These are phyloP conservation scores for Nakaseomyces delphensis DNA, from an alignment of 1,139 yeast species.

Conservation along the genomic window DNA sequence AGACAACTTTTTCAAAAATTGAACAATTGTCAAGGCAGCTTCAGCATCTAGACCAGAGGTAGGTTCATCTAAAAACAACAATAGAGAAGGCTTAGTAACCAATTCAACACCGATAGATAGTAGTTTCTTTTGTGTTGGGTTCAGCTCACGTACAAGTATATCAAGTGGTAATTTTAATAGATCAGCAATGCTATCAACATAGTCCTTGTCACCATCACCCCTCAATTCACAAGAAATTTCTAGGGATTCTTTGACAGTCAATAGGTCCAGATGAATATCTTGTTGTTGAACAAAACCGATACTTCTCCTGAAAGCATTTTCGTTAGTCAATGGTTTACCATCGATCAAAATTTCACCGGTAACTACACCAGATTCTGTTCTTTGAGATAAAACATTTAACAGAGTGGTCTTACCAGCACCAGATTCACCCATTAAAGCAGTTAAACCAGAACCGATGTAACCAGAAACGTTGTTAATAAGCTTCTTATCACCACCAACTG, in stretches of 20 bases:
- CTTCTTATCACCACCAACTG: constrained; percentile 33
- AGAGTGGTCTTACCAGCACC: constrained; percentile 58
- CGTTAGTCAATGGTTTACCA: constrained; percentile 39
- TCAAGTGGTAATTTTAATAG: constrained; percentile 33
- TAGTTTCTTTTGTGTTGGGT: constrained; percentile 36
- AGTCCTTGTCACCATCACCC: constrained; percentile 40
- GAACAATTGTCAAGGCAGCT: constrained; percentile 41
- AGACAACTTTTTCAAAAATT: constrained; percentile 37
- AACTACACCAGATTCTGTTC: constrained; percentile 43
- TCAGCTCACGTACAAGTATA: constrained; percentile 40
- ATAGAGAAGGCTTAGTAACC: constrained; percentile 41
- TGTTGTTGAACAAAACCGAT: constrained; percentile 56
- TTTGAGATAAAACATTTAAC: constrained; percentile 43
- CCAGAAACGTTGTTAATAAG: constrained; percentile 44
- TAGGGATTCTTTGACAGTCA: constrained; percentile 46
- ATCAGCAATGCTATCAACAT: constrained; percentile 40
- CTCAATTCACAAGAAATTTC: constrained; percentile 44
- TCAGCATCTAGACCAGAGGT: constrained; percentile 44
- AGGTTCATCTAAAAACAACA: constrained; percentile 42
- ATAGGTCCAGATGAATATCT: constrained; percentile 43
- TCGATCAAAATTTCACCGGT: constrained; percentile 50
- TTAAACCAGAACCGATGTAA: constrained; percentile 44
- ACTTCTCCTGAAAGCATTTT: constrained; percentile 40
- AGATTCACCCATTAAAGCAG: constrained; percentile 53
- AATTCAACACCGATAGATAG: constrained; percentile 46